A percentile compares a stretch with the other conserved stretches of the same genome.
These are phyloP conservation scores for Fomitopsis schrenkii DNA, from an alignment of 1,284 basidiomycete species.

Conservation along the genomic window DNA sequence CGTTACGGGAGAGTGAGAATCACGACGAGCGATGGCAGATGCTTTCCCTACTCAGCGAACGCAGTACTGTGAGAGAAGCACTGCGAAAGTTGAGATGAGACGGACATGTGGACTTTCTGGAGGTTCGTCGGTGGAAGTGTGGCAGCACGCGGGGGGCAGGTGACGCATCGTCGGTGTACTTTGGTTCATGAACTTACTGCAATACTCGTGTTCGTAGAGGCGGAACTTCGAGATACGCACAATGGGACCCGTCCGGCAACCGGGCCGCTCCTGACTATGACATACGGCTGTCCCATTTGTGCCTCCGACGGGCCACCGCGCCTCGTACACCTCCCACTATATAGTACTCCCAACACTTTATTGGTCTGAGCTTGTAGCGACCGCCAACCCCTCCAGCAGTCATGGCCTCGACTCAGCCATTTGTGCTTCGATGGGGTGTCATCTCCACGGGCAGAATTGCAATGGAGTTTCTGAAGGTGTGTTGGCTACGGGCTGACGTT, in stretches of 20 bases:
- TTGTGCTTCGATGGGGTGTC: conserved; percentile 52
- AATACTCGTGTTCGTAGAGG: not conserved
- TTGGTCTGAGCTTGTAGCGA: not conserved
- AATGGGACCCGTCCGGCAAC: not conserved
- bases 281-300: not conserved
- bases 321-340: not conserved
- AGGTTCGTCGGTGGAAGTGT: not conserved
- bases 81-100: conserved; percentile 30
- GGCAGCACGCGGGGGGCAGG: not conserved
- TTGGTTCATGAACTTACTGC: not conserved
- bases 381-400: not conserved
- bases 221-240: not conserved
- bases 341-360: not conserved
- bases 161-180: not conserved
- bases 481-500: conserved; percentile 1
- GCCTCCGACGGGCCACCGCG: conserved; percentile 9
- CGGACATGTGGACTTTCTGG: not conserved
- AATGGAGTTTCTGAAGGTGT: conserved; percentile 39
- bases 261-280: conserved; percentile 7
- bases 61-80: conserved; percentile 68
- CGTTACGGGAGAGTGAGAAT: conserved; percentile 61
- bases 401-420: conserved; percentile 21
- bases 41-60: conserved; percentile 65
- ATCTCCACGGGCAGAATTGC: conserved; percentile 51
- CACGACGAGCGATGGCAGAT: conserved; percentile 71